Percentiles rank a stretch among this genome's conserved stretches.
phyloP scores from a whole-genome alignment of 352 stramenopile genomes.

The Discostella stelligera region DNA sequence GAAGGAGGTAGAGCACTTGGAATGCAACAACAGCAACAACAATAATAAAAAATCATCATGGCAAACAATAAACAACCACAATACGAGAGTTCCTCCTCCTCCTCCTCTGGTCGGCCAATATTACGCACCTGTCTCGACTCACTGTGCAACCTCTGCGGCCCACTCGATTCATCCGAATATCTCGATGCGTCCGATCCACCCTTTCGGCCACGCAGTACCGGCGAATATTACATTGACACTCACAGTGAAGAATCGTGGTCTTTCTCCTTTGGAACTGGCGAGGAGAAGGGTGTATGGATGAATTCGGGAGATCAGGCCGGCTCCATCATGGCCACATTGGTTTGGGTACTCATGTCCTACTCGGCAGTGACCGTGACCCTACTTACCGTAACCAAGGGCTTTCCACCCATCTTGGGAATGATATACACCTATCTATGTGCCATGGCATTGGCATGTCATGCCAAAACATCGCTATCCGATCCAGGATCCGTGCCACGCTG shows the following conservation, averaged over 20 bases:
- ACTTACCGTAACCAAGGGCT: conserved; percentile 69
- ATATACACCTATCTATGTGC: conserved; percentile 68
- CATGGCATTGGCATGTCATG: conserved; percentile 76
- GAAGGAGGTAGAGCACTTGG: not conserved
- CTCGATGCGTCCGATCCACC: conserved; percentile 45
- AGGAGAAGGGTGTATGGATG: conserved; percentile 79
- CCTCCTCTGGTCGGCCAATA: conserved; percentile 5
- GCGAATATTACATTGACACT: conserved; percentile 78
- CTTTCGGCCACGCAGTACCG: conserved; percentile 46
- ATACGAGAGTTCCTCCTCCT: conserved; percentile 16
- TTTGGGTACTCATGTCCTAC: conserved; percentile 78
- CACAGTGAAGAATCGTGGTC: conserved; percentile 70
- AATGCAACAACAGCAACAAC: not conserved
- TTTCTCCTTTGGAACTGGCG: conserved; percentile 69
- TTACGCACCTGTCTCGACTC: conserved; percentile 33
- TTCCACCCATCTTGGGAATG: conserved; percentile 66
- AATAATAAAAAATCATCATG: not conserved
- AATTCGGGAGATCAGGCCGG: conserved; percentile 78
- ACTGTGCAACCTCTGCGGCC: conserved; percentile 19
- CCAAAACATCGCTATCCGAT: conserved; percentile 78
- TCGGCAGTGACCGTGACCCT: conserved; percentile 73
- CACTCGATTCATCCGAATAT: conserved; percentile 53
- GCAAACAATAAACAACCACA: conserved; percentile 7
- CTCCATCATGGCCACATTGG: conserved; percentile 75
- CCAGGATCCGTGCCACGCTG: conserved; percentile 67